These are phyloP conservation scores for Isatis tinctoria DNA, from an alignment of 345 rosid species.

Conservation along the genomic window DNA sequence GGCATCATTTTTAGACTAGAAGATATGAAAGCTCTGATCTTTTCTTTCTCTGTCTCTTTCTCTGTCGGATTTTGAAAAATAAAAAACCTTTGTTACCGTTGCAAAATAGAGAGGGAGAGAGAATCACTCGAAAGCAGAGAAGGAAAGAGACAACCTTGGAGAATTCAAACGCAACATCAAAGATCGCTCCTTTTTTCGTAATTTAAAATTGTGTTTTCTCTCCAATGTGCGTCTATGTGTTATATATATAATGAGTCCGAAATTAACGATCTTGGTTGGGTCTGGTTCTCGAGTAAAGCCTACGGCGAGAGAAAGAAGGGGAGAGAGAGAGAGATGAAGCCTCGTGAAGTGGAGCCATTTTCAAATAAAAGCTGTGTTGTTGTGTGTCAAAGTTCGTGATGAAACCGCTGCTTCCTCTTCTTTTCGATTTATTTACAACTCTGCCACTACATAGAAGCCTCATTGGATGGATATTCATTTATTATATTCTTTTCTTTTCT, in stretches of 20 bases:
- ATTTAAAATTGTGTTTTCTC: neutral
- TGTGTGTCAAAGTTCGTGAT: conserved; percentile 25
- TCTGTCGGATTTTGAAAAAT: conserved; percentile 20
- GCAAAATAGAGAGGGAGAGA: neutral
- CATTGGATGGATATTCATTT: conserved; percentile 7
- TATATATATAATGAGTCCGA: conserved; percentile 15
- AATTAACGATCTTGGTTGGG: conserved; percentile 18
- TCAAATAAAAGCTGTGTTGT: conserved; percentile 65
- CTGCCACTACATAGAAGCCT: neutral
- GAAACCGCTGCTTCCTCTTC: conserved; percentile 30
- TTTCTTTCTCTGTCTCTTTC: neutral
- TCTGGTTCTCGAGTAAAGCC: conserved; percentile 39
- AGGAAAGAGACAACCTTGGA: conserved; percentile 31
- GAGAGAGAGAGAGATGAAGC: conserved; percentile 16
- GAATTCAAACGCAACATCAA: conserved; percentile 14
- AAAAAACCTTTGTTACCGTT: conserved; percentile 29
- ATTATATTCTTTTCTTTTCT: neutral
- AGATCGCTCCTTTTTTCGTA: neutral
- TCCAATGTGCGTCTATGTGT: conserved; percentile 2
- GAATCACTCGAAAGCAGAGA: conserved; percentile 30
- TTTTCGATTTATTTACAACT: conserved; percentile 5
- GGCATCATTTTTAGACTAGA: neutral
- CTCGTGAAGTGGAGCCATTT: conserved; percentile 48
- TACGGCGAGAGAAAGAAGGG: conserved; percentile 26
- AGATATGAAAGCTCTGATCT: conserved; percentile 8